A percentile compares a stretch with the other conserved stretches of the same genome.
phyloP scores from a whole-genome alignment of 129 eudicot genomes.

The Escallonia herrerae region DNA sequence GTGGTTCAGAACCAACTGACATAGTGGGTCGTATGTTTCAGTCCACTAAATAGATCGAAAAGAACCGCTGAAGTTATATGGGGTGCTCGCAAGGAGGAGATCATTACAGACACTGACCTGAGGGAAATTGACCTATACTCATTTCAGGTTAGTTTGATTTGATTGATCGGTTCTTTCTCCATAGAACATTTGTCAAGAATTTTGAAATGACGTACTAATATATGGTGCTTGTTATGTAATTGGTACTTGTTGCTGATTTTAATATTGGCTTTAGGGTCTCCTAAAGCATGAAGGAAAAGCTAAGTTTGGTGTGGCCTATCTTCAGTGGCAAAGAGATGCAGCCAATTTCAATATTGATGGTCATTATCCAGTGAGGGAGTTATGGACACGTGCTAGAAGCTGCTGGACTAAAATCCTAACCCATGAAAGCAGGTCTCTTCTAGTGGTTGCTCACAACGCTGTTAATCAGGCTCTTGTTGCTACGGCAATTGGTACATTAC shows the following conservation, averaged over 20 bases:
- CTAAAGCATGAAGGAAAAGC: slow-evolving; percentile 86
- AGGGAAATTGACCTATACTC: slow-evolving; percentile 96
- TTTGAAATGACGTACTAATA: neutral
- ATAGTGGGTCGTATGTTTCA: slow-evolving; percentile 25
- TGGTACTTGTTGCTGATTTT: neutral
- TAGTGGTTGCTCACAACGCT: slow-evolving; percentile 98
- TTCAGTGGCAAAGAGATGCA: slow-evolving; percentile 84
- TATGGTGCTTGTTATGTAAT: neutral
- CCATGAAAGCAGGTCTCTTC: slow-evolving; percentile 81
- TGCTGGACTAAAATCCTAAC: slow-evolving; percentile 72
- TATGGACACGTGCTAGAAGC: slow-evolving; percentile 85
- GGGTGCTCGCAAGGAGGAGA: slow-evolving; percentile 66
- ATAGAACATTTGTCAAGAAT: slow-evolving; percentile 4
- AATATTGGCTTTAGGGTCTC: slow-evolving; percentile 54
- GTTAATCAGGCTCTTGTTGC: slow-evolving; percentile 99
- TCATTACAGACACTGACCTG: slow-evolving; percentile 64
- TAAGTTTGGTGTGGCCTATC: slow-evolving; percentile 64
- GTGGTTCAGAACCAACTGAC: neutral
- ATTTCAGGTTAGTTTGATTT: slow-evolving; percentile 64
- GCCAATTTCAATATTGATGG: slow-evolving; percentile 80
- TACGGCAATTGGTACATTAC: slow-evolving; percentile 66
- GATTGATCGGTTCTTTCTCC: slow-evolving; percentile 12
- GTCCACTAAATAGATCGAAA: slow-evolving; percentile 76
- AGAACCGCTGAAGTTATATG: slow-evolving; percentile 96
- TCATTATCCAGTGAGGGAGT: slow-evolving; percentile 93